These are phyloP conservation scores for Amphirosellinia nigrospora DNA, from an alignment of 495 filamentous ascomycete species.

Conservation along the genomic window DNA sequence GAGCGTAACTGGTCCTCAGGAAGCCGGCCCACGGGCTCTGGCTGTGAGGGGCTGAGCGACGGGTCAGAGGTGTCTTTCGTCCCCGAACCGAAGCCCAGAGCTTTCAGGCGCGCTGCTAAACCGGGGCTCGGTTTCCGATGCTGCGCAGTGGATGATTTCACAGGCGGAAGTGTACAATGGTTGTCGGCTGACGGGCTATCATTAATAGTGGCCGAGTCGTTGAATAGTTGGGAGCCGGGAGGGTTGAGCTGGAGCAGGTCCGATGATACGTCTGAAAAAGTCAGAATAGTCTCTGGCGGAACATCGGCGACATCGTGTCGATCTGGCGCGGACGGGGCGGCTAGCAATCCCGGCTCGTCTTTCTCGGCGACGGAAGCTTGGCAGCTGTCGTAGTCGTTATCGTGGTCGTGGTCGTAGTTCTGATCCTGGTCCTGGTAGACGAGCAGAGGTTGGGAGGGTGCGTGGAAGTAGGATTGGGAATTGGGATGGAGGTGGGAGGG, in stretches of 20 bases:
- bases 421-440: background rate
- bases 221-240: constrained; percentile 28
- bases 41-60: constrained; percentile 31
- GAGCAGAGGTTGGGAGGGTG: constrained; percentile 1
- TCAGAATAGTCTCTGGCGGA: constrained; percentile 41
- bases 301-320: constrained; percentile 36
- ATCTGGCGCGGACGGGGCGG: constrained; percentile 24
- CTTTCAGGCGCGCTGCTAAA: constrained; percentile 76
- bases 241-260: constrained; percentile 47
- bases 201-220: constrained; percentile 30
- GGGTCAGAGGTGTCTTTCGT: constrained; percentile 48
- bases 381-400: background rate
- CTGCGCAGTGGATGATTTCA: constrained; percentile 36
- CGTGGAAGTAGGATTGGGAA: constrained; percentile 9
- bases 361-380: constrained; percentile 21
- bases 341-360: constrained; percentile 33
- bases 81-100: constrained; percentile 64
- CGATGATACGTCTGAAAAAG: constrained; percentile 49
- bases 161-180: constrained; percentile 23
- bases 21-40: constrained; percentile 69
- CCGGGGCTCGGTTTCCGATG: constrained; percentile 71
- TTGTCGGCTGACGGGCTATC: constrained; percentile 2
- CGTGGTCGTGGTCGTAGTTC: background rate
- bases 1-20: constrained; percentile 74
- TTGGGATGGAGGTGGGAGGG: constrained; percentile 22